A percentile compares a stretch with the other conserved stretches of the same genome.
These are phyloP conservation scores for Pichia cephalocereana DNA, from an alignment of 805 yeast genomes.

Conservation along the genomic window DNA sequence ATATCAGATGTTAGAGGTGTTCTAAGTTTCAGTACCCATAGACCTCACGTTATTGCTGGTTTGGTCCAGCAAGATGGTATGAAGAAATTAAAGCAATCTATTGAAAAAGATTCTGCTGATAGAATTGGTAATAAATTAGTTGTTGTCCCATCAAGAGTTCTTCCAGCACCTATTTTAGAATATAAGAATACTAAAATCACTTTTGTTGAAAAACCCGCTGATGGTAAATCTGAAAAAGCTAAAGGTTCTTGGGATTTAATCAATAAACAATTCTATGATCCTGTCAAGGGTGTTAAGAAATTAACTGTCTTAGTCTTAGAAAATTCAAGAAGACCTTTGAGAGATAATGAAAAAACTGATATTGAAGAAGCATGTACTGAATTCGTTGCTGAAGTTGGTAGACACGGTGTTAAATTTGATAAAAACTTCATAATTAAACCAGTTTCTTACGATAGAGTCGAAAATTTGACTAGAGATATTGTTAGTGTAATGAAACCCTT, in stretches of 20 bases:
- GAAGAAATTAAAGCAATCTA: conserved; percentile 9
- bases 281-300: conserved; percentile 11
- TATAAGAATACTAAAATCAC: conserved; percentile 12
- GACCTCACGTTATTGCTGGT: conserved; percentile 22
- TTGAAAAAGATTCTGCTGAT: conserved; percentile 7
- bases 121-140: conserved; percentile 18
- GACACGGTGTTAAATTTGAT: conserved; percentile 15
- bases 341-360: conserved; percentile 9
- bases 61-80: conserved; percentile 22
- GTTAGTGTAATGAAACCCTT: conserved; percentile 10
- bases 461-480: conserved; percentile 9
- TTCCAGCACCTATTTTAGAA: conserved; percentile 16
- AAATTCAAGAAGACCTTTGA: conserved; percentile 11
- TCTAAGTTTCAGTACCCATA: conserved; percentile 21
- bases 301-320: conserved; percentile 12
- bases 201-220: conserved; percentile 15
- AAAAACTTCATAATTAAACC: conserved; percentile 3
- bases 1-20: conserved; percentile 22
- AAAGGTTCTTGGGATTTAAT: conserved; percentile 20
- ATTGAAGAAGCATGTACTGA: conserved; percentile 13
- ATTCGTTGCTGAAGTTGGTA: conserved; percentile 12
- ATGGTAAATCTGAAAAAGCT: conserved; percentile 16
- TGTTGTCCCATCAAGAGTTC: conserved; percentile 23
- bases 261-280: conserved; percentile 12
- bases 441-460: conserved; percentile 8